Base-by-base conservation (phyloP, 2,329 filamentous ascomycete species). In the Venturia oleaginea region DNA sequence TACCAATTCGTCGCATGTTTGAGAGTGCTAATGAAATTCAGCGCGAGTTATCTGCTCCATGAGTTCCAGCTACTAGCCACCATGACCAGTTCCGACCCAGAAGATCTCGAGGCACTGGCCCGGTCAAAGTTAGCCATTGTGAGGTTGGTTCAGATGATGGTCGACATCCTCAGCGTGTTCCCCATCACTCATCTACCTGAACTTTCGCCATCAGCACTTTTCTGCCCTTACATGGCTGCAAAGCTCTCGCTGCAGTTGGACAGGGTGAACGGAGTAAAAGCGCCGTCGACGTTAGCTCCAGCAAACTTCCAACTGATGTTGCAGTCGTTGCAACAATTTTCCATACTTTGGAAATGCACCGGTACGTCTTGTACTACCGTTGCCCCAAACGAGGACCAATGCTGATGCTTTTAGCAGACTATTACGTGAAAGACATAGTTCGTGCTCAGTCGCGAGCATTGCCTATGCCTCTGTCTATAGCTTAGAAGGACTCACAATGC, bases 91-190 rank as follows among this genome's bases (percentile, higher is more conserved):
- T 40, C 42, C 19, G 46, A 63, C 8, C 24, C 34, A 43, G 51
- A 63, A 32, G 62, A 59, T 57, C 43, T 38, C 22, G 43, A 64
- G n/a, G 63, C 63, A 15, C 37, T 43, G 34, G 37, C 51, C 22
- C 63, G 63, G 19, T 64, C 63, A 46, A 64, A 61, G 40, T 15
- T 64, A 8, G 51, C 63, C 5, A 60, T 64, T n/a, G 63, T 42
- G n/a, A 64, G 37, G 19, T 19, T 64, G 34, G 51, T 64, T 19
- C 32, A 60, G 17, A 64, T 64, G 37, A 46, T 61, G 34, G 63
- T 64, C 7, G 51, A 64, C 27, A 64, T 64, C 38, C 63, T 64
- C 11, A 32, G 57, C 43, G 40, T 40, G 32, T 64, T 64, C 51
- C 63, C 63, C 37, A n/a, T 64, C n/a, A 30, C 22, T 11, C 57